A percentile compares a stretch with the other conserved stretches of the same genome.
phyloP scores from a whole-genome alignment of 257 asterid genomes.

The Ilex aquifolium region DNA sequence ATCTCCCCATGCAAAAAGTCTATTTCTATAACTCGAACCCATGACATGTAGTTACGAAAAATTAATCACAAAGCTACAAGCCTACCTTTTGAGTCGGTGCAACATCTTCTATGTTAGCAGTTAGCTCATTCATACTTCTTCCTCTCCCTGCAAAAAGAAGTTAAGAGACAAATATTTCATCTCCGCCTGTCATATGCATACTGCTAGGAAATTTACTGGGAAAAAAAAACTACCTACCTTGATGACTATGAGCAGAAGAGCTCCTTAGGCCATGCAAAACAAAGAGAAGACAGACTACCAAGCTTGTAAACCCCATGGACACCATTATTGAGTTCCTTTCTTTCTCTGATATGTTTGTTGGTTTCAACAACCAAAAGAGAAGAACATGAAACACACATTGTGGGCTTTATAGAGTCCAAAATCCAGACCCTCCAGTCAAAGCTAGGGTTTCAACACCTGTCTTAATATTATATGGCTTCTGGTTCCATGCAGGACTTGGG shows the following conservation, averaged over 20 bases:
- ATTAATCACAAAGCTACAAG: background rate
- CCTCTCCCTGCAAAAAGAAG: conserved; percentile 22
- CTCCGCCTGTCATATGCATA: no score
- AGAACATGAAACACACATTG: conserved; percentile 8
- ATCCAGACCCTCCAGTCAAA: conserved; percentile 66
- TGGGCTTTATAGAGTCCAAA: conserved; percentile 49
- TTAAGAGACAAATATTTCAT: background rate
- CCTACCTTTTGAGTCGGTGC: conserved; percentile 28
- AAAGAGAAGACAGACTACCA: conserved; percentile 25
- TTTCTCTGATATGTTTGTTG: conserved; percentile 9
- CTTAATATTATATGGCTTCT: conserved; percentile 28
- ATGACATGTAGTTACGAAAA: background rate
- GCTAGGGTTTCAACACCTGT: conserved; percentile 47
- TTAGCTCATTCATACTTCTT: conserved; percentile 15
- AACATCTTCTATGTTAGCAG: conserved; percentile 12
- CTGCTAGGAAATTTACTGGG: background rate
- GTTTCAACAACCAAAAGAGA: conserved; percentile 20
- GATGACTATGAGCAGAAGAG: conserved; percentile 33
- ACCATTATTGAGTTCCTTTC: conserved; percentile 34
- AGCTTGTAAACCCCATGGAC: conserved; percentile 24
- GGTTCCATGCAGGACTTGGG: conserved; percentile 42
- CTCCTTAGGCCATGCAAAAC: conserved; percentile 31
- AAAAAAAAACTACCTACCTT: conserved; percentile 18
- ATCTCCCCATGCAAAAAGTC: no score
- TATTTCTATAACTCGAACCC: no score